Percentiles rank a stretch among this genome's conserved stretches.
Evolutionary conservation across 176 grass and related monocot species (phyloP).

Genomic region (Chloris gayana): DNA sequence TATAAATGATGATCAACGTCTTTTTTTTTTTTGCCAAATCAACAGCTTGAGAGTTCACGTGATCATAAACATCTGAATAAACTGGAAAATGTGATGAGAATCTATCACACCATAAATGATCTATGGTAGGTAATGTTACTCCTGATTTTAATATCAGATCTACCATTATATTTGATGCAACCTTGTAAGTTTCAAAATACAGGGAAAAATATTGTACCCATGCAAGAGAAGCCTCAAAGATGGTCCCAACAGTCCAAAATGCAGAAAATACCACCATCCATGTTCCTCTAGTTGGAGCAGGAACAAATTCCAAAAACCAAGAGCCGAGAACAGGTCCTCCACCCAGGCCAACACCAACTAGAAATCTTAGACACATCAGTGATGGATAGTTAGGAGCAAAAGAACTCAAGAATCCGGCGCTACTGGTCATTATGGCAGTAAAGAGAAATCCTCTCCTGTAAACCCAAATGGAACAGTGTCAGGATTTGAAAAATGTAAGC

Average conservation of each 20-base stretch:
- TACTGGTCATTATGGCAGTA: slow-evolving; percentile 87
- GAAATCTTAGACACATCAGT: slow-evolving; percentile 74
- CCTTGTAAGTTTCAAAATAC: neutral
- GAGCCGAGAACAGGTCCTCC: slow-evolving; percentile 92
- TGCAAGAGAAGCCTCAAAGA: slow-evolving; percentile 94
- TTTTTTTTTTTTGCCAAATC: neutral
- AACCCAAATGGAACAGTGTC: slow-evolving; percentile 36
- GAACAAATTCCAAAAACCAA: slow-evolving; percentile 98
- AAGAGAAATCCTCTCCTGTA: slow-evolving; percentile 93
- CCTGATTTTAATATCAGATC: neutral
- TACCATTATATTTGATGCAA: neutral
- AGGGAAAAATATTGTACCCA: slow-evolving; percentile 61
- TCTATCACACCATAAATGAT: neutral
- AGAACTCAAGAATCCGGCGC: slow-evolving; percentile 74
- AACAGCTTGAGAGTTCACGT: neutral
- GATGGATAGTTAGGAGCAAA: slow-evolving; percentile 83
- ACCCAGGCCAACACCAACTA: slow-evolving; percentile 92
- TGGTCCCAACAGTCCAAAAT: slow-evolving; percentile 97
- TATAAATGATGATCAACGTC: neutral
- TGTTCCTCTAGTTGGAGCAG: slow-evolving; percentile 83
- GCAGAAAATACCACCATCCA: slow-evolving; percentile 95
- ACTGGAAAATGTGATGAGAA: neutral
- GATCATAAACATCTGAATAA: slow-evolving; percentile 17
- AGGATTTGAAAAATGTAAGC: slow-evolving; percentile 17
- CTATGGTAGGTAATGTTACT: slow-evolving; percentile 20